Base-by-base conservation (phyloP, 768 basidiomycete genomes). In the Collybiopsis confluens region DNA sequence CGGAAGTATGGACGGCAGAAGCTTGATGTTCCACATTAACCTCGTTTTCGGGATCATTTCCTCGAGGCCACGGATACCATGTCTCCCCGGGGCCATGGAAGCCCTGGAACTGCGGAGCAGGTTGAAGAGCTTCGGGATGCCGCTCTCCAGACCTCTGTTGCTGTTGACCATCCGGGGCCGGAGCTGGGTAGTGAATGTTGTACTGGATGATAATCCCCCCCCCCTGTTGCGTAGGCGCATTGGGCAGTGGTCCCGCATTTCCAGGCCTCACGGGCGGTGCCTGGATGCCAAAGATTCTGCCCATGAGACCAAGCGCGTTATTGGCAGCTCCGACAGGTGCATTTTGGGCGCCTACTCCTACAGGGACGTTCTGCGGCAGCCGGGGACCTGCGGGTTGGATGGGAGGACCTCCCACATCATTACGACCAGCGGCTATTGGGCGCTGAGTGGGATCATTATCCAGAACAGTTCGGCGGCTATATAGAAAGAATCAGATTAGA, bases 401-500 rank as follows among this genome's bases (percentile, higher is more conserved):
- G 2, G 59, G 65, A 43, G 54, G 48, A 33, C 38, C 30, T 11
- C 58, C 61, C 15, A 51, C 63, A 49, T 65, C 64, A 50, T 49
- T 52, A 24, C 49, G 49, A 28, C 13, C 43, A 45, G 40, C 35
- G 35, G 64, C 63, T 55, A 63, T 69, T 41, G 69, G 73, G 38
- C 64, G 68, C 20, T 65, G 65, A 44, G 70, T 65, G 27, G 59
- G 26, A 58, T 68, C 60, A 33, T 70, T 72, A 27, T 91, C 89
- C 23, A 92, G 71, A 3, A 92, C 90, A 38, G 83, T 86, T 41
- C 88, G 82, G 50, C 90, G 88, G 64, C 90, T 91, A n/a, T n/a
- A n/a, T n/a, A 54, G n/a, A 56, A 43, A 30, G 38, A 24, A 36
- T 37, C 11, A 52, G 47, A 54, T 55, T 24, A 45, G 26, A 60